phyloP scores from a whole-genome alignment of 2,329 filamentous ascomycete genomes.

The Xylariaceae sp. region DNA sequence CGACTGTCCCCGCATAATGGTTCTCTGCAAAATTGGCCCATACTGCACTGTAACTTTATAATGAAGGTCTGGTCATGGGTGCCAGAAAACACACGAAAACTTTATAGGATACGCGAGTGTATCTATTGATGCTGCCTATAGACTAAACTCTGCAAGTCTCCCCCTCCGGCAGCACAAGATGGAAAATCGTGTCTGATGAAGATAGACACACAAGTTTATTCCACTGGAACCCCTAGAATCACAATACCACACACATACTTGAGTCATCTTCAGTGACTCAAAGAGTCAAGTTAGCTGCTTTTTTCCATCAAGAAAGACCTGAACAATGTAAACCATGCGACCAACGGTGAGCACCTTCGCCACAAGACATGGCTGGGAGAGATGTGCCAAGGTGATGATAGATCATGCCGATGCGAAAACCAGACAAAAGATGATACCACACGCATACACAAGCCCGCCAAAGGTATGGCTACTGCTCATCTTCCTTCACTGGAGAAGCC shows the following conservation, averaged over 20 bases:
- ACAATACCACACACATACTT: conserved; percentile 24
- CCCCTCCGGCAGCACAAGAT: conserved; percentile 24
- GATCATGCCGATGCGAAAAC: conserved; percentile 27
- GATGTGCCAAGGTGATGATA: conserved; percentile 26
- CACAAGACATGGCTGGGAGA: conserved; percentile 20
- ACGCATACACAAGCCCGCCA: conserved; percentile 21
- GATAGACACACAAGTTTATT: conserved; percentile 25
- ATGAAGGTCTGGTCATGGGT: too few species aligned
- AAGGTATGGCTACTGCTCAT: conserved; percentile 32
- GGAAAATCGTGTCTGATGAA: conserved; percentile 27
- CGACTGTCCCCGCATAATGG: background rate
- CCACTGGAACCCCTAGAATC: conserved; percentile 20
- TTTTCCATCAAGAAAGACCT: conserved; percentile 19
- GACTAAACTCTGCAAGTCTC: conserved; percentile 25
- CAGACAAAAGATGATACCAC: conserved; percentile 24
- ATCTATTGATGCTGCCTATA: conserved; percentile 28
- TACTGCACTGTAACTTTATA: background rate
- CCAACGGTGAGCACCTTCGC: conserved; percentile 20
- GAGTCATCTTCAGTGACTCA: conserved; percentile 25
- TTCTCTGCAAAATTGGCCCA: background rate
- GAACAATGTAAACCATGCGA: conserved; percentile 21
- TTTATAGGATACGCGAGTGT: conserved; percentile 14
- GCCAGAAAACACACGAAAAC: background rate
- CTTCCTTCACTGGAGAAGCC: conserved; percentile 45
- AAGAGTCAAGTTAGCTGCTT: conserved; percentile 21